These are phyloP conservation scores for Thraustochytrium sp. DNA, from an alignment of 352 stramenopile genomes.

Conservation along the genomic window DNA sequence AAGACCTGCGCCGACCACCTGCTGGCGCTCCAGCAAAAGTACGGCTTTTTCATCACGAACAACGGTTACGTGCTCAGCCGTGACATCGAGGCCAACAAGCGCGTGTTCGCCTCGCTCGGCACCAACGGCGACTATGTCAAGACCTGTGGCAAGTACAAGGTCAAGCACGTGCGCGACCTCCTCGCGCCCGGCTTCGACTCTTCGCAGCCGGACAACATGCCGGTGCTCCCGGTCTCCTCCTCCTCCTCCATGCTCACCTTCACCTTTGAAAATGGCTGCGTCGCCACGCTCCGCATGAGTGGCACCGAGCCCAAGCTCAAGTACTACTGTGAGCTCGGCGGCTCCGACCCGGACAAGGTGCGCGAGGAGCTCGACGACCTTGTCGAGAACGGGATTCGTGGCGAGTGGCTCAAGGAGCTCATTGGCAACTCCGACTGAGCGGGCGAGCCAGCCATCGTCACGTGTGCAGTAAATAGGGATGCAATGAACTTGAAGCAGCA, in stretches of 20 bases:
- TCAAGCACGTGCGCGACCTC: conserved; percentile 70
- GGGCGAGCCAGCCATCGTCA: background rate
- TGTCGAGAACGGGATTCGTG: conserved; percentile 12
- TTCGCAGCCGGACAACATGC: conserved; percentile 73
- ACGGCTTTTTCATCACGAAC: conserved; percentile 92
- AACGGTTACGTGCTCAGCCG: conserved; percentile 96
- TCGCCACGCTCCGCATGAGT: conserved; percentile 91
- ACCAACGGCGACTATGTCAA: conserved; percentile 71
- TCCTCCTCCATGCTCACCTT: conserved; percentile 95
- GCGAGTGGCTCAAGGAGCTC: conserved; percentile 11
- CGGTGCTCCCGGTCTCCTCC: conserved; percentile 79
- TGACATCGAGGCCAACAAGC: conserved; percentile 70
- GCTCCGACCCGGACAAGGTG: conserved; percentile 12
- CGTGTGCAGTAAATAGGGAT: background rate
- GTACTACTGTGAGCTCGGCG: conserved; percentile 88
- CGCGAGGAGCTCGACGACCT: conserved; percentile 15
- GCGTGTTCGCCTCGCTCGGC: conserved; percentile 82
- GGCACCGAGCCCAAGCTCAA: conserved; percentile 99
- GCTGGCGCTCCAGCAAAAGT: conserved; percentile 73
- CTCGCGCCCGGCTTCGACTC: conserved; percentile 71
- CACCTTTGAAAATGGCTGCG: conserved; percentile 87
- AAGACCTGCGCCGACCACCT: conserved; percentile 66
- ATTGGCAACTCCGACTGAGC: background rate
- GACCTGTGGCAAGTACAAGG: conserved; percentile 62
- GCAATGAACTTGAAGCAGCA: background rate